These are phyloP conservation scores for Coemansia sp. DNA, from an alignment of 192 early-diverging fungal species.

Conservation along the genomic window DNA sequence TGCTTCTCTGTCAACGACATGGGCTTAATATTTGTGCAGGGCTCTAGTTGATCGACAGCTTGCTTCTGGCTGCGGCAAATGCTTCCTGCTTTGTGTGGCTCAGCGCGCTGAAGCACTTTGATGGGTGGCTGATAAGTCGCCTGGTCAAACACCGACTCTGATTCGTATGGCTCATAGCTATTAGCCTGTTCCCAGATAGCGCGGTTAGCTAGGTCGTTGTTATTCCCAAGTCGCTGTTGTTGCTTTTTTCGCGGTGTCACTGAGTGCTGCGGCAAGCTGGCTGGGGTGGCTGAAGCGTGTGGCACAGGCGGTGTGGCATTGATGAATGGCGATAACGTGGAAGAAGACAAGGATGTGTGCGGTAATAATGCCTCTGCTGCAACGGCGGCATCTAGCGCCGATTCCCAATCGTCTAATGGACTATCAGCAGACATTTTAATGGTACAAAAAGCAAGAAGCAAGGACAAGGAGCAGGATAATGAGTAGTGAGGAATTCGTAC, in stretches of 20 bases:
- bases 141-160: not conserved
- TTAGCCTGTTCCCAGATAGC: not conserved
- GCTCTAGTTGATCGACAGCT: not conserved
- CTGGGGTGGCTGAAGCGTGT: not conserved
- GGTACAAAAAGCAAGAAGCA: not conserved
- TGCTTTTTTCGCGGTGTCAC: not conserved
- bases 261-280: not conserved
- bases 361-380: not conserved
- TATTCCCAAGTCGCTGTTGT: not conserved
- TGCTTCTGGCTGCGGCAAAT: not conserved
- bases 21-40: not conserved
- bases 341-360: not conserved
- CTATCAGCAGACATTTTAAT: not conserved
- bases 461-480: not conserved
- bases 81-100: not conserved
- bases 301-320: conserved; percentile 1
- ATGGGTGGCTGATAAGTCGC: not conserved
- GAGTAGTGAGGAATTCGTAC: not conserved
- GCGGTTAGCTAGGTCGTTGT: not conserved
- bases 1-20: conserved; percentile 17
- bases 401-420: conserved; percentile 4
- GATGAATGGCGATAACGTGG: not conserved
- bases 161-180: not conserved
- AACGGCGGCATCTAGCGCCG: not conserved
- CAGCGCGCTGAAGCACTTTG: not conserved